Conservation (phyloP, 2,329 filamentous ascomycete genomes). For the Aspergillus floridensis region DNA sequence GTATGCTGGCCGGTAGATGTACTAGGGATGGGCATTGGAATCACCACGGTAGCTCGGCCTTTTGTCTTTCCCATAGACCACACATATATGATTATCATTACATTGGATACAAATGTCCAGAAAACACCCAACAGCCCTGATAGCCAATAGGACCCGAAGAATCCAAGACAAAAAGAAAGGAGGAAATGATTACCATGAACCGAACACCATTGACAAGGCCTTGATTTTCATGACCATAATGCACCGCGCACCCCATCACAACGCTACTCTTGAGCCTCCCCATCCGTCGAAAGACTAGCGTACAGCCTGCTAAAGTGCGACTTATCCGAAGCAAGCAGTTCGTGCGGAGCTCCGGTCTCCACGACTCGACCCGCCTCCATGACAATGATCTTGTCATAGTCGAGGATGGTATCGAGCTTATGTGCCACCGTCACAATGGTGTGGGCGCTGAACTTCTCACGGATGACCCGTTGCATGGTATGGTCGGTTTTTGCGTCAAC, state of each 20-base stretch:
- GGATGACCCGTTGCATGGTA: conserved; percentile 56
- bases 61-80: too few relatives aligned
- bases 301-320: conserved; percentile 40
- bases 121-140: too few relatives aligned
- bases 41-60: too few relatives aligned
- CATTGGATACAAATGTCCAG: too few relatives aligned
- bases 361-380: conserved; percentile 37
- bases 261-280: conserved; percentile 4
- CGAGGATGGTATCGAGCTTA: conserved; percentile 49
- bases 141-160: too few relatives aligned
- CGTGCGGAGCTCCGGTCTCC: conserved; percentile 37
- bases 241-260: neutral
- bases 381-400: conserved; percentile 40
- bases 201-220: too few relatives aligned
- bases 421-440: conserved; percentile 62
- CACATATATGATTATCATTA: too few relatives aligned
- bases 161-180: too few relatives aligned
- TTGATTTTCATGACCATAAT: neutral
- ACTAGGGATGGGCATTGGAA: too few relatives aligned
- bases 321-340: conserved; percentile 34
- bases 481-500: conserved; percentile 59
- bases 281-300: conserved; percentile 24
- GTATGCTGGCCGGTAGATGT: too few relatives aligned
- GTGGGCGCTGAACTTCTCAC: conserved; percentile 52
- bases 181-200: too few relatives aligned